These are phyloP conservation scores for Sporothrix phasma DNA, from an alignment of 2,329 filamentous ascomycete genomes.

Conservation along the genomic window DNA sequence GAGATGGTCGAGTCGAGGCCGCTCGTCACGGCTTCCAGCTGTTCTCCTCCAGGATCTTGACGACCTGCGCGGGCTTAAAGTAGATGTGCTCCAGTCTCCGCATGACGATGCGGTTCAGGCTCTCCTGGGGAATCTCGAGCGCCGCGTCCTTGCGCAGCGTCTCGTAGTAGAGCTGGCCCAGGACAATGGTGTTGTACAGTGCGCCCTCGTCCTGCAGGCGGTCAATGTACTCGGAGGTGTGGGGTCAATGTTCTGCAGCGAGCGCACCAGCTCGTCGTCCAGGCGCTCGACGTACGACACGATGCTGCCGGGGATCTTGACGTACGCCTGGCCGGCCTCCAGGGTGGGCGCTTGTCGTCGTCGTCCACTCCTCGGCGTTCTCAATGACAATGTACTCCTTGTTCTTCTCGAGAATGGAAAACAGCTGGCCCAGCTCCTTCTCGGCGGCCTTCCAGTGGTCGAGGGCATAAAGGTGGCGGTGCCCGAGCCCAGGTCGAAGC, in stretches of 20 bases:
- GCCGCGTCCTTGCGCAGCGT: slow-evolving; percentile 58
- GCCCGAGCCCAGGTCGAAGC: slow-evolving; percentile 84
- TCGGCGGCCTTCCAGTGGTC: slow-evolving; percentile 97
- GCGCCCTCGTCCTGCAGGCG: slow-evolving; percentile 81
- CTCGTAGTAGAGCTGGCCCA: slow-evolving; percentile 82
- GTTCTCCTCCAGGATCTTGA: slow-evolving; percentile 88
- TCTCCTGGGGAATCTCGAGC: slow-evolving; percentile 71
- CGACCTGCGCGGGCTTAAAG: slow-evolving; percentile 94
- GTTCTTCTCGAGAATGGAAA: slow-evolving; percentile 70
- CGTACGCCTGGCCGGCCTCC: slow-evolving; percentile 63
- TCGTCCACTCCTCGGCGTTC: slow-evolving; percentile 95
- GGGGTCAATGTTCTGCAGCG: slow-evolving; percentile 94
- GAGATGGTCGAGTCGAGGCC: slow-evolving; percentile 70
- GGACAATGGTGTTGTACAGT: slow-evolving; percentile 87
- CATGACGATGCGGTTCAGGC: slow-evolving; percentile 86
- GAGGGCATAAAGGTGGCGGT: slow-evolving; percentile 74
- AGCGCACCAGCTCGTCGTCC: slow-evolving; percentile 93
- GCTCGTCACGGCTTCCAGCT: slow-evolving; percentile 71
- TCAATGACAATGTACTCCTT: slow-evolving; percentile 78
- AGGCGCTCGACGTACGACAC: slow-evolving; percentile 91
- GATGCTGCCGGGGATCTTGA: slow-evolving; percentile 87
- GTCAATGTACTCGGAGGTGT: slow-evolving; percentile 98
- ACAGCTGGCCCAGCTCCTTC: slow-evolving; percentile 68
- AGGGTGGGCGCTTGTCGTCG: slow-evolving; percentile 82
- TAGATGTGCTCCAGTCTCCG: slow-evolving; percentile 93